Percentiles rank a stretch among this genome's conserved stretches.
phyloP scores from a whole-genome alignment of 1,284 basidiomycete genomes.

The Apiotrichum sp. region DNA sequence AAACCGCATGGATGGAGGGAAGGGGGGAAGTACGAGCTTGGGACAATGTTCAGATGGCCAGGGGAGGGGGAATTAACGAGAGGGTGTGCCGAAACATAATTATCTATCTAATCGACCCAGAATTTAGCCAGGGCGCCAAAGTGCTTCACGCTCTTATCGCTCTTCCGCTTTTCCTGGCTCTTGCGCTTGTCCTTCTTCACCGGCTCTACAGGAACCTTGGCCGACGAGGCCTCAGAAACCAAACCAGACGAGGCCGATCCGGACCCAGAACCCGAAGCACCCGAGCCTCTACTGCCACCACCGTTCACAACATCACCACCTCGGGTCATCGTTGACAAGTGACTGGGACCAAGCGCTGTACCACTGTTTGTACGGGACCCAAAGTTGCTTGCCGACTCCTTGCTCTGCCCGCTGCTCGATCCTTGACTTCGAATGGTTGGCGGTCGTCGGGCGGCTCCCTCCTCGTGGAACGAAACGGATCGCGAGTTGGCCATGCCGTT shows the following conservation, averaged over 20 bases:
- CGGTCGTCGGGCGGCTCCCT: slow-evolving; percentile 26
- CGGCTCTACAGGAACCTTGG: slow-evolving; percentile 22
- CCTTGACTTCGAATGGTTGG: slow-evolving; percentile 11
- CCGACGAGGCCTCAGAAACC: slow-evolving; percentile 1
- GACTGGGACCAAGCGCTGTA: slow-evolving; percentile 11
- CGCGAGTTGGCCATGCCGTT: slow-evolving; percentile 17
- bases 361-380: slow-evolving; percentile 15
- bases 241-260: slow-evolving; percentile 6
- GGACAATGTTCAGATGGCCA: too few species aligned
- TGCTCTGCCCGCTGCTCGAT: slow-evolving; percentile 14
- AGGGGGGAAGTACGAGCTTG: too few species aligned
- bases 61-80: too few species aligned
- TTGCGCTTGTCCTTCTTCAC: slow-evolving; percentile 12
- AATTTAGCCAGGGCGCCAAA: slow-evolving; percentile 36
- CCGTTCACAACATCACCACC: neutral
- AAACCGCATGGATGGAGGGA: too few species aligned
- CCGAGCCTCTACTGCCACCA: neutral
- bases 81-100: too few species aligned
- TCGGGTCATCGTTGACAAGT: neutral
- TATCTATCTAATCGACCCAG: slow-evolving; percentile 34
- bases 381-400: slow-evolving; percentile 4
- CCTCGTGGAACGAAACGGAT: slow-evolving; percentile 18
- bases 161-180: slow-evolving; percentile 25
- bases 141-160: slow-evolving; percentile 33
- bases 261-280: slow-evolving; percentile 13